phyloP scores from a whole-genome alignment of 2,329 filamentous ascomycete genomes.

The Aspergillus felis region DNA sequence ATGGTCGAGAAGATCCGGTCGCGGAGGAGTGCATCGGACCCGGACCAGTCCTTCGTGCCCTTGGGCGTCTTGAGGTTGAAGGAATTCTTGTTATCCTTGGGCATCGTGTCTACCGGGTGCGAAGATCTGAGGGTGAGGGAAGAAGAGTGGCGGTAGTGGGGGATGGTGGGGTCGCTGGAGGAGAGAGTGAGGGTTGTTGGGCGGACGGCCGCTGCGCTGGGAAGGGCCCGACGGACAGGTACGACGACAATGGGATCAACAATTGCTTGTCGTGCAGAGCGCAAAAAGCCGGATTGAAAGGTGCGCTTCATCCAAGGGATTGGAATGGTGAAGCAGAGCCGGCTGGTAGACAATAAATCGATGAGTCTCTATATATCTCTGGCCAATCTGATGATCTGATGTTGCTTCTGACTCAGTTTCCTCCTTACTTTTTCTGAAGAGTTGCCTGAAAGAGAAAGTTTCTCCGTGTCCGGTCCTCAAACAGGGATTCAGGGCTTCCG shows the following conservation, averaged over 20 bases:
- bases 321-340: conserved; percentile 4
- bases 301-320: conserved; percentile 29
- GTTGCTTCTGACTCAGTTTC: neutral
- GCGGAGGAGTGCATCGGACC: conserved; percentile 72
- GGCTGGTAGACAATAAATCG: neutral
- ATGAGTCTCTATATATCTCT: neutral
- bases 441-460: neutral
- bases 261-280: conserved; percentile 29
- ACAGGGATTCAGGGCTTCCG: conserved; percentile 3
- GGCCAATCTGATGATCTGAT: neutral
- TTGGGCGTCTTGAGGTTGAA: conserved; percentile 84
- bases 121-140: conserved; percentile 8
- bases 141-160: conserved; percentile 14
- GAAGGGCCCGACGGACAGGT: conserved; percentile 7
- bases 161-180: conserved; percentile 10
- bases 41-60: conserved; percentile 84
- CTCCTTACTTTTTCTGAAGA: neutral
- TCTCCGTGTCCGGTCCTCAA: neutral
- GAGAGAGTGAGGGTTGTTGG: conserved; percentile 4
- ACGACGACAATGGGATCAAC: conserved; percentile 13
- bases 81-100: conserved; percentile 33
- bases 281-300: conserved; percentile 17
- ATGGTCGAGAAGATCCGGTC: conserved; percentile 76
- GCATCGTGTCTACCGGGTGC: conserved; percentile 7
- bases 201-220: conserved; percentile 6